Percentiles rank a stretch among this genome's conserved stretches.
Conservation (phyloP, 345 rosid genomes). For the Pseudoturritis turrita region DNA sequence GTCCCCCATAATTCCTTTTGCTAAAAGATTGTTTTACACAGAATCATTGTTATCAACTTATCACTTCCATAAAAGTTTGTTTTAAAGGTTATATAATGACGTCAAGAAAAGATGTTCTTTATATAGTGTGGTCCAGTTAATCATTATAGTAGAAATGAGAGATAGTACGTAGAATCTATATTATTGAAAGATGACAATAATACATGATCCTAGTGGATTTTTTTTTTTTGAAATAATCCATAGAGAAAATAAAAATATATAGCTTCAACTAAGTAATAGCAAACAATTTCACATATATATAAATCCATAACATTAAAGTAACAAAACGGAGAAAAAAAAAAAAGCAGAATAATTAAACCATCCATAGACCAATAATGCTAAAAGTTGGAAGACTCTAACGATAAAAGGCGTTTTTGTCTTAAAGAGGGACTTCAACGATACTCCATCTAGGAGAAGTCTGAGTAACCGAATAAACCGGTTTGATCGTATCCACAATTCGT, state of each 20-base stretch:
- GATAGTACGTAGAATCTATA: not conserved
- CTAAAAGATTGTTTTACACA: not conserved
- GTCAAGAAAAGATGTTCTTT: not conserved
- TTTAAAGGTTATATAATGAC: conserved; percentile 17
- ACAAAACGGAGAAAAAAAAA: not conserved
- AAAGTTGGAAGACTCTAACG: conserved; percentile 11
- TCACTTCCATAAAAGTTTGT: conserved; percentile 6
- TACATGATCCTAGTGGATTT: not conserved
- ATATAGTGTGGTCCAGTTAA: conserved; percentile 4
- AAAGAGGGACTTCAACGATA: not conserved
- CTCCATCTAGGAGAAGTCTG: not conserved
- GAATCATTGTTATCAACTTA: conserved; percentile 18
- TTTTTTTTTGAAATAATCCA: not conserved
- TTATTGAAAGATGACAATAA: not conserved
- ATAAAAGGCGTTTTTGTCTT: conserved; percentile 27
- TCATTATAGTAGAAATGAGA: conserved; percentile 1
- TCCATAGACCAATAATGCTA: not conserved
- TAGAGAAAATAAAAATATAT: not conserved
- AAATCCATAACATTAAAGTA: not conserved
- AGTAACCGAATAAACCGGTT: conserved; percentile 15
- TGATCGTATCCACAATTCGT: conserved; percentile 42
- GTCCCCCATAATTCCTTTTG: not conserved
- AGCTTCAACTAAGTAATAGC: not conserved
- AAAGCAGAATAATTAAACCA: not conserved
- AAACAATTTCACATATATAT: not conserved